phyloP scores from a whole-genome alignment of 2,329 filamentous ascomycete species.

The Fusarium burgessii region DNA sequence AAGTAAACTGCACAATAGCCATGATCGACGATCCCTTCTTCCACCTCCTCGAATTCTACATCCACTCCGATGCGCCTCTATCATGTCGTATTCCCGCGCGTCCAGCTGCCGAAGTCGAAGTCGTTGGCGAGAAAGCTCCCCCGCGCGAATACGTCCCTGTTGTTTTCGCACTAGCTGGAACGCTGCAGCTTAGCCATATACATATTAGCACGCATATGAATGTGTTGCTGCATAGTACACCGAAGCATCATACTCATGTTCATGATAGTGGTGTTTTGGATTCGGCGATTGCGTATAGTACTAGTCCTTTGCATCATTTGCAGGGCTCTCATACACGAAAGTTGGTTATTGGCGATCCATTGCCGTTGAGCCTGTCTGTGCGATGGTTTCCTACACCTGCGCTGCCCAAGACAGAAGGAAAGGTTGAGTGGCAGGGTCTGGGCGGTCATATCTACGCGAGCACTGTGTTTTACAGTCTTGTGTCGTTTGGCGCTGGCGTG shows the following conservation, averaged over 20 bases:
- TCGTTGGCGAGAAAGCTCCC: conserved; percentile 63
- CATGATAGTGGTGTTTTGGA: conserved; percentile 84
- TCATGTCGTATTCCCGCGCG: conserved; percentile 89
- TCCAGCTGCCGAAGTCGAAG: conserved; percentile 69
- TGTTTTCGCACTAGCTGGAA: conserved; percentile 89
- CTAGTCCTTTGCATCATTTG: conserved; percentile 75
- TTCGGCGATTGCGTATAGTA: conserved; percentile 87
- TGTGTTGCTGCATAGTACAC: conserved; percentile 80
- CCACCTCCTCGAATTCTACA: conserved; percentile 95
- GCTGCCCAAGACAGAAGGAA: conserved; percentile 75
- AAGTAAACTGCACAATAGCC: conserved; percentile 86
- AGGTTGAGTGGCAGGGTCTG: conserved; percentile 73
- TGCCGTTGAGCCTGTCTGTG: conserved; percentile 83
- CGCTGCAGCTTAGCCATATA: conserved; percentile 87
- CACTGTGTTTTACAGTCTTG: conserved; percentile 71
- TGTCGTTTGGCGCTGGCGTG: conserved; percentile 68
- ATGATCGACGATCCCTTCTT: conserved; percentile 84
- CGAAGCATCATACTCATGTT: conserved; percentile 71
- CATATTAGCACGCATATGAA: conserved; percentile 93
- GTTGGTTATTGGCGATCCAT: conserved; percentile 87
- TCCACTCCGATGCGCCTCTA: conserved; percentile 94
- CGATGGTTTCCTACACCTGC: conserved; percentile 86
- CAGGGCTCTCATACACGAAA: conserved; percentile 66
- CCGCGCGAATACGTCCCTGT: conserved; percentile 80
- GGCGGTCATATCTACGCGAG: conserved; percentile 73